phyloP scores from a whole-genome alignment of 768 basidiomycete genomes.

The Lactifluus hygrophoroides region DNA sequence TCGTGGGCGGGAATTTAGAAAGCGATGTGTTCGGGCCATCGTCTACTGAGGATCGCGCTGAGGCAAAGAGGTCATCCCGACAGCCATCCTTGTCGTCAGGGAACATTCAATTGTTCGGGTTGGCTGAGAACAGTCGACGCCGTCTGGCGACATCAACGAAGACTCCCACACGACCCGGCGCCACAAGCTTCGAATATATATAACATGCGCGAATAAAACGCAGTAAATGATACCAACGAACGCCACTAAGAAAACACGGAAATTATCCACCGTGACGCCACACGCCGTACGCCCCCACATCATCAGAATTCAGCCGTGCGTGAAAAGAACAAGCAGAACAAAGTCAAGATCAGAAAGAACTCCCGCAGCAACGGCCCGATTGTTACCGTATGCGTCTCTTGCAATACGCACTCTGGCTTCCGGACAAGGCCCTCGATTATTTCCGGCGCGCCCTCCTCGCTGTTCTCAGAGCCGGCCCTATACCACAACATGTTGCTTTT shows the following conservation, averaged over 20 bases:
- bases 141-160: neutral
- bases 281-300: no score
- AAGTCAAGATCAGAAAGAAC: no score
- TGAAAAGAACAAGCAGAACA: neutral
- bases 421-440: conserved; percentile 15
- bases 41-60: no score
- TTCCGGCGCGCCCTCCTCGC: conserved; percentile 46
- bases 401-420: conserved; percentile 24
- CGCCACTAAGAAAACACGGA: neutral
- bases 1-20: neutral
- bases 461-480: conserved; percentile 71
- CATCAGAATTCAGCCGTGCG: conserved; percentile 1
- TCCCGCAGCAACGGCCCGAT: conserved; percentile 10
- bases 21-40: neutral
- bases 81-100: neutral
- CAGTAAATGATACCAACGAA: neutral
- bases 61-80: no score
- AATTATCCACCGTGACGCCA: neutral
- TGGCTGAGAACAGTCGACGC: neutral
- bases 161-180: neutral
- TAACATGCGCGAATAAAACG: neutral
- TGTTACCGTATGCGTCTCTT: conserved; percentile 7
- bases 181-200: neutral
- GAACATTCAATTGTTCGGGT: neutral
- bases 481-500: conserved; percentile 87